These are phyloP conservation scores for Backusella australiensis DNA, from an alignment of 192 early-diverging fungal genomes.

Conservation along the genomic window DNA sequence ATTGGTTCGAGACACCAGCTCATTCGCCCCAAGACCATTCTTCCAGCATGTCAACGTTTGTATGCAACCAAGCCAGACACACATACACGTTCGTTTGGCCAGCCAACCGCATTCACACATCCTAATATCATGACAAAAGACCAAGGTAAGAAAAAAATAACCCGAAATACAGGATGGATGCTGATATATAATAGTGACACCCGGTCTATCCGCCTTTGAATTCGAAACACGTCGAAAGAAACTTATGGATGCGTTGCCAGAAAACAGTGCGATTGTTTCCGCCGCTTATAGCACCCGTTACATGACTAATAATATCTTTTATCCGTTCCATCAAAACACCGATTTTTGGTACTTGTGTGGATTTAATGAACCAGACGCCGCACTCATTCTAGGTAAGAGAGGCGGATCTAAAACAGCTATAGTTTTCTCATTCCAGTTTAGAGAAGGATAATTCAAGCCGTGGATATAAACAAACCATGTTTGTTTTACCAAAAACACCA, in stretches of 20 bases:
- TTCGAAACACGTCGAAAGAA: constrained; percentile 71
- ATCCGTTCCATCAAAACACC: constrained; percentile 92
- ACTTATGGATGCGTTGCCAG: constrained; percentile 61
- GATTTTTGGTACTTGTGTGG: constrained; percentile 87
- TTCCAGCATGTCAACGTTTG: constrained; percentile 1
- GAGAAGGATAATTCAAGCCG: constrained; percentile 50
- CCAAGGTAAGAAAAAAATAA: constrained; percentile 49
- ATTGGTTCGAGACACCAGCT: background rate
- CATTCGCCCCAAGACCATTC: background rate
- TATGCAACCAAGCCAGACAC: constrained; percentile 20
- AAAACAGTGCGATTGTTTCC: constrained; percentile 65
- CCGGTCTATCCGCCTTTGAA: constrained; percentile 73
- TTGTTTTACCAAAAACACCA: constrained; percentile 75
- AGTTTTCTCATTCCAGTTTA: too few species aligned
- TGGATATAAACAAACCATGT: constrained; percentile 84
- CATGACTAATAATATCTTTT: constrained; percentile 90
- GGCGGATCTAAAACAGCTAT: too few species aligned
- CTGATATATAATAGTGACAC: constrained; percentile 53
- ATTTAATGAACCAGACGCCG: constrained; percentile 90
- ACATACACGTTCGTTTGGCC: constrained; percentile 53
- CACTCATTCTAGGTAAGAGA: constrained; percentile 61
- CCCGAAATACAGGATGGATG: background rate
- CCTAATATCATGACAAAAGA: constrained; percentile 74
- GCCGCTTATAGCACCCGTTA: constrained; percentile 79
- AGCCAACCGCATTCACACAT: constrained; percentile 80